Evolutionary conservation across 495 filamentous ascomycete species (phyloP), one percentile per base, ranked within the genome.

Genomic region (Cenococcum geophilum): DNA sequence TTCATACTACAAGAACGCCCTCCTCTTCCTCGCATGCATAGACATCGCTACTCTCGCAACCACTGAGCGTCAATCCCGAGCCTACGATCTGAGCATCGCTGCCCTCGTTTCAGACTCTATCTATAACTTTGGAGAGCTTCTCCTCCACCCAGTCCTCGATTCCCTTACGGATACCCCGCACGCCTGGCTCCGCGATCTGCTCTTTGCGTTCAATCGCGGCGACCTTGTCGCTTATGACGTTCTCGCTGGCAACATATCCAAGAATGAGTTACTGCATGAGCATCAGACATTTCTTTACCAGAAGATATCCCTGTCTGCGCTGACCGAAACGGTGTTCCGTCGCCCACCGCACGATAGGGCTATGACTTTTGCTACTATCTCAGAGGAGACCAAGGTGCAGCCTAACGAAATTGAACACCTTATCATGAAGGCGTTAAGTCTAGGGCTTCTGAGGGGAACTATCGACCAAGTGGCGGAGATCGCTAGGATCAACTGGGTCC

Each of bases 81-180:
- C 93, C 52, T 92, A 96, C 78, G 90, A 96, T 76, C 87, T 99
- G 60, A 83, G 84, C 69, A 85, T 99, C 50, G 91, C 95, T 20
- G 93, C 93, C 12, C 80, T 99, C 10, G 87, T 96, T 36, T 96
- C 91, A 54, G 89, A 92, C 71, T 85, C 82, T 62, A 97, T 97
- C 77, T 97, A 97, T 82, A 99, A 97, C 80, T 99, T 99, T 63
- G 93, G 93, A 74, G 93, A 99, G 79, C 89, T 99, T 5, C 85
- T 99, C 21, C 84, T 97, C 60, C 93, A 99, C 76, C 95, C 93
- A 5, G 95, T 99, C 69, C 86, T 97, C 58, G 87, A 96, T 70
- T 84, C 89, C 6, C 81, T 99, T 57, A 79, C 76, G 48, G 76
- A 83, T 55, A 82, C 84, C 36, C 73, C 78, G 48, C 80, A 88